phyloP scores from a whole-genome alignment of 2,329 filamentous ascomycete genomes.

The Colletotrichum liriopes region DNA sequence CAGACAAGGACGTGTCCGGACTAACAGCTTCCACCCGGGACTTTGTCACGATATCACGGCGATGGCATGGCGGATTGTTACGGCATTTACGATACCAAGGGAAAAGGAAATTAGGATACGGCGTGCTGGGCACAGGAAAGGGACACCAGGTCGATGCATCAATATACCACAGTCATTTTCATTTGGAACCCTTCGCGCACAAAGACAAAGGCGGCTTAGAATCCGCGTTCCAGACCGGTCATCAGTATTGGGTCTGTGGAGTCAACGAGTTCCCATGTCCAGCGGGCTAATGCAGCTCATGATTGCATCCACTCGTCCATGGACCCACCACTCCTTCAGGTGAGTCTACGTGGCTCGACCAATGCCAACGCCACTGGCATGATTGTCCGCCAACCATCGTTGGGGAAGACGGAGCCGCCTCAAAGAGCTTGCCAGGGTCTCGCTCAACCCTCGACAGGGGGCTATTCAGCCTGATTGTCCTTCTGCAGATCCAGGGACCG shows the following conservation, averaged over 20 bases:
- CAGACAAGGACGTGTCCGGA: neutral
- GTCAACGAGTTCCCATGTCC: neutral
- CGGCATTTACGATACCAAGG: neutral
- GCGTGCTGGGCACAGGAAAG: neutral
- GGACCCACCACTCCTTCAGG: constrained; percentile 36
- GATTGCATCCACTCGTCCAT: constrained; percentile 18
- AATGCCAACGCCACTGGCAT: constrained; percentile 33
- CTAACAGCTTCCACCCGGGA: neutral
- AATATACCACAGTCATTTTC: constrained; percentile 20
- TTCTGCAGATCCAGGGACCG: constrained; percentile 26
- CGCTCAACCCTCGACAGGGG: constrained; percentile 4
- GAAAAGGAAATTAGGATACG: neutral
- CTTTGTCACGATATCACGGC: neutral
- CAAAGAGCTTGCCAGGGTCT: neutral
- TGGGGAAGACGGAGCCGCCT: constrained; percentile 38
- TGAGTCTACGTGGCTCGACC: constrained; percentile 39
- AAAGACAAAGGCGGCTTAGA: neutral
- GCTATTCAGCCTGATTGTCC: constrained; percentile 34
- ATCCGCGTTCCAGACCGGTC: neutral
- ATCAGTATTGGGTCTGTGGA: constrained; percentile 1
- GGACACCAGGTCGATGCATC: neutral
- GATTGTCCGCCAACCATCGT: constrained; percentile 40
- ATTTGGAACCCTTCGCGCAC: neutral
- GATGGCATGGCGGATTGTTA: neutral
- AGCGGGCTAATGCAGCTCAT: constrained; percentile 32